A percentile compares a stretch with the other conserved stretches of the same genome.
Conservation (phyloP, 257 asterid species). For the Ajuga chamaepitys region DNA sequence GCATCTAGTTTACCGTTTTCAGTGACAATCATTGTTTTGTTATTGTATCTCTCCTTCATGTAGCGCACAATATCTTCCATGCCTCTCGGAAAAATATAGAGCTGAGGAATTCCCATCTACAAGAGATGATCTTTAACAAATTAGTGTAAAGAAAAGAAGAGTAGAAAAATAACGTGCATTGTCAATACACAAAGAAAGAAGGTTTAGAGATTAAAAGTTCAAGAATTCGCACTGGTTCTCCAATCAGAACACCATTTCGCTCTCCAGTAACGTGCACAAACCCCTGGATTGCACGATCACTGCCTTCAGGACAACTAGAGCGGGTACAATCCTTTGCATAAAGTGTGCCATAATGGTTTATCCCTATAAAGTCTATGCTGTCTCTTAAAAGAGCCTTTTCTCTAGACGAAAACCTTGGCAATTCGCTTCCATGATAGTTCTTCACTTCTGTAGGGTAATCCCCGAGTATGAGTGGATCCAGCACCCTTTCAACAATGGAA, state of each 20-base stretch:
- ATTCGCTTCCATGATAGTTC: conserved; percentile 39
- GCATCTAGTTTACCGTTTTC: too few species aligned
- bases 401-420: conserved; percentile 53
- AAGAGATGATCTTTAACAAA: too few species aligned
- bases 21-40: too few species aligned
- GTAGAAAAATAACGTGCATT: not conserved
- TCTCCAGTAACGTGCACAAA: conserved; percentile 30
- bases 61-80: too few species aligned
- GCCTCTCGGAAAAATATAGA: too few species aligned
- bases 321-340: conserved; percentile 63
- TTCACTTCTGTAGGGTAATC: conserved; percentile 81
- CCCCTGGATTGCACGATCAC: conserved; percentile 54
- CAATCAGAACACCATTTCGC: conserved; percentile 61
- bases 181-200: not conserved
- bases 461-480: conserved; percentile 64
- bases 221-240: conserved; percentile 66
- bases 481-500: conserved; percentile 27
- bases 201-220: not conserved
- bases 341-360: conserved; percentile 62
- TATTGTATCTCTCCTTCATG: too few species aligned
- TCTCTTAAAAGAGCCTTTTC: conserved; percentile 39
- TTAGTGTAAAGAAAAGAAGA: too few species aligned
- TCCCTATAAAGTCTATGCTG: conserved; percentile 64
- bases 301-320: conserved; percentile 38
- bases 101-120: too few species aligned